These are phyloP conservation scores for Royoungia palumana DNA, from an alignment of 768 basidiomycete genomes.

Conservation along the genomic window DNA sequence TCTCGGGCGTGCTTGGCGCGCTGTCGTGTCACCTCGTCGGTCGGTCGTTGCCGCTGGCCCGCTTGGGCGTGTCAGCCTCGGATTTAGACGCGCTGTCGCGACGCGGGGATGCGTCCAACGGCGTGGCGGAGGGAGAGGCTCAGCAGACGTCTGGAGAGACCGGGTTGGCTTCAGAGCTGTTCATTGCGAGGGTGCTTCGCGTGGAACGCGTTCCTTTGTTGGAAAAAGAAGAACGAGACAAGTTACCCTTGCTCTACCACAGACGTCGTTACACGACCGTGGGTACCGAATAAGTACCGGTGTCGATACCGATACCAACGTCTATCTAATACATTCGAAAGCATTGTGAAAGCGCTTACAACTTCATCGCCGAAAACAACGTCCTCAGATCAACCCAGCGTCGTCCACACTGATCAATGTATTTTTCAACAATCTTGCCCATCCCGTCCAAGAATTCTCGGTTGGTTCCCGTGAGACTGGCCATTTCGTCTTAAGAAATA, in stretches of 20 bases:
- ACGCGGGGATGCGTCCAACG: neutral
- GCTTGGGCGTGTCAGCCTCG: conserved; percentile 35
- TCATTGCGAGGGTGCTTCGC: conserved; percentile 73
- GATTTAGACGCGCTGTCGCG: too few relatives aligned
- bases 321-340: conserved; percentile 3
- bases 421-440: conserved; percentile 60
- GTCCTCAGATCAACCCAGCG: conserved; percentile 81
- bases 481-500: conserved; percentile 50
- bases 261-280: conserved; percentile 57
- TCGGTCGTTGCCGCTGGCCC: conserved; percentile 58
- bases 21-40: conserved; percentile 68
- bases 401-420: conserved; percentile 84
- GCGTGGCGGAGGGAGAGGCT: conserved; percentile 8
- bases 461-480: conserved; percentile 49
- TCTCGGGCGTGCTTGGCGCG: conserved; percentile 62
- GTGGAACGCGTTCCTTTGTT: conserved; percentile 44
- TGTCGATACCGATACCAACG: conserved; percentile 12
- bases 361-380: conserved; percentile 81
- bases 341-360: conserved; percentile 31
- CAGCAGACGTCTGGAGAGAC: conserved; percentile 24
- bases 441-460: conserved; percentile 49
- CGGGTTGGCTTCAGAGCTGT: conserved; percentile 61
- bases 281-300: conserved; percentile 11
- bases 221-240: conserved; percentile 20
- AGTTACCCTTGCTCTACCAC: conserved; percentile 62